phyloP scores from a whole-genome alignment of 1,284 basidiomycete species.

The Fistulina hepatica region DNA sequence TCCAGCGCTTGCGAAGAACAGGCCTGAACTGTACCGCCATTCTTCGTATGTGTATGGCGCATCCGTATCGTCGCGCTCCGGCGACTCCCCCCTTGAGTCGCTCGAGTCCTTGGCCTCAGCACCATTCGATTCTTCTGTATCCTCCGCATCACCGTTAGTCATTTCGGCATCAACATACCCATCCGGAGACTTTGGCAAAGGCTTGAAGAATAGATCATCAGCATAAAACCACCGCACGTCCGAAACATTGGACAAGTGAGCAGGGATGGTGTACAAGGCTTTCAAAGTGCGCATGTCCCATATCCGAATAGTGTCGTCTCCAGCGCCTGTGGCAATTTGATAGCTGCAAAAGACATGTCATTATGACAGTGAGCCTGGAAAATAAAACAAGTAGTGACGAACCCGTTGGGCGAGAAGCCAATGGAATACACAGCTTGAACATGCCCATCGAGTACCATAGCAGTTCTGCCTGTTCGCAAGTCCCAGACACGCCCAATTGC shows the following conservation, averaged over 20 bases:
- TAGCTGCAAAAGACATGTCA: constrained; percentile 43
- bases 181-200: constrained; percentile 17
- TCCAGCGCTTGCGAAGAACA: constrained; percentile 89
- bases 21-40: constrained; percentile 70
- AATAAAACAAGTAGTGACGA: constrained; percentile 23
- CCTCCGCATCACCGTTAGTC: constrained; percentile 6
- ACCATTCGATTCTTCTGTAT: constrained; percentile 18
- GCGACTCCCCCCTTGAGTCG: constrained; percentile 21
- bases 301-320: constrained; percentile 95
- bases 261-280: constrained; percentile 93
- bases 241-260: constrained; percentile 89
- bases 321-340: constrained; percentile 93
- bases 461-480: constrained; percentile 85
- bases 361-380: constrained; percentile 10
- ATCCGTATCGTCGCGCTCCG: neutral
- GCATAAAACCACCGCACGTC: constrained; percentile 90
- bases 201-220: constrained; percentile 34
- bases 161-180: constrained; percentile 21
- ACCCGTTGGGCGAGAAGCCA: constrained; percentile 95
- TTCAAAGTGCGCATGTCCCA: constrained; percentile 95
- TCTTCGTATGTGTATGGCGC: constrained; percentile 32
- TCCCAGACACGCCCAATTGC: constrained; percentile 98
- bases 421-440: constrained; percentile 89
- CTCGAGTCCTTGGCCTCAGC: neutral
- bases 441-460: constrained; percentile 98